phyloP scores from a whole-genome alignment of 768 basidiomycete species.

The Auriscalpium microsporum region DNA sequence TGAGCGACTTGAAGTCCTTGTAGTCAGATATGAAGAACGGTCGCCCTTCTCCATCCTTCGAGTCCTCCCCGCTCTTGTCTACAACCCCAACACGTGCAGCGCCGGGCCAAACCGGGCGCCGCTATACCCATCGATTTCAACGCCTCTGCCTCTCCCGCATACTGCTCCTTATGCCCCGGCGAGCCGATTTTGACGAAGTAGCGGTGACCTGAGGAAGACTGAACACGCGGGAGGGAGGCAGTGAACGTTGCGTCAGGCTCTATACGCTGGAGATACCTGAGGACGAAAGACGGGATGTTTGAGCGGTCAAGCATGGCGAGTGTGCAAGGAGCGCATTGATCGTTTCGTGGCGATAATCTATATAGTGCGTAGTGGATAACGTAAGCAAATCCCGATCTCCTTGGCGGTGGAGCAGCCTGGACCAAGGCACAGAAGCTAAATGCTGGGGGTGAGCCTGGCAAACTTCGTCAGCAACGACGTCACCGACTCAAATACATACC shows the following conservation, averaged over 20 bases:
- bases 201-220: conserved; percentile 44
- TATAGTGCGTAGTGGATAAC: too few relatives aligned
- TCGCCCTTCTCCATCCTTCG: conserved; percentile 25
- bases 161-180: conserved; percentile 51
- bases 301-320: conserved; percentile 4
- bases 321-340: too few relatives aligned
- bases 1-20: conserved; percentile 47
- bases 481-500: conserved; percentile 9
- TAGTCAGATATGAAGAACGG: conserved; percentile 74
- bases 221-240: conserved; percentile 36
- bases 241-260: conserved; percentile 45
- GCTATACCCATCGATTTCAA: conserved; percentile 52
- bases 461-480: conserved; percentile 4
- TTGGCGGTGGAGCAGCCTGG: too few relatives aligned
- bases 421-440: conserved; percentile 21
- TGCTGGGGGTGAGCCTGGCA: conserved; percentile 42
- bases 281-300: conserved; percentile 23
- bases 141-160: conserved; percentile 58
- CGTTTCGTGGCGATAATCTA: too few relatives aligned
- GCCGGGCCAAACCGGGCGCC: conserved; percentile 62
- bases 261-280: conserved; percentile 36
- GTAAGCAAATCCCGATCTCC: too few relatives aligned
- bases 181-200: conserved; percentile 62
- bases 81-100: conserved; percentile 39
- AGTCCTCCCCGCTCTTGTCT: conserved; percentile 18